These are phyloP conservation scores for Epichloe elymi DNA, from an alignment of 2,329 filamentous ascomycete genomes.

Conservation along the genomic window DNA sequence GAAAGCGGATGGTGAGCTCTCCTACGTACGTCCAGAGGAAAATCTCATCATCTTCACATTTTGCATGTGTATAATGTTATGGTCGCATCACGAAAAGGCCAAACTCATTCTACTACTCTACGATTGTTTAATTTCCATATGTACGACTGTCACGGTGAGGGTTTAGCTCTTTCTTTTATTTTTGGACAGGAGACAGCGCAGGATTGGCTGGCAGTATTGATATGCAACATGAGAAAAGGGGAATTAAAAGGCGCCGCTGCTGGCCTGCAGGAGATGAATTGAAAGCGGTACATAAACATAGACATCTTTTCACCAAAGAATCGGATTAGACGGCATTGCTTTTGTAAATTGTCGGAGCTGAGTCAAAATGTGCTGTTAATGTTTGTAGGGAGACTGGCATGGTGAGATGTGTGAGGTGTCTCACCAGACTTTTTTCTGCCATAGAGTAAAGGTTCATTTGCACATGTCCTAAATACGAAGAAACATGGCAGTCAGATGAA, in stretches of 20 bases:
- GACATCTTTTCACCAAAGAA: background rate
- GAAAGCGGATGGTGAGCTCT: background rate
- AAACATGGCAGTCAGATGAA: too few relatives aligned
- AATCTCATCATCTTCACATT: background rate
- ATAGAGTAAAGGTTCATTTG: too few relatives aligned
- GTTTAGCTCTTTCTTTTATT: background rate
- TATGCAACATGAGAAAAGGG: conserved; percentile 1
- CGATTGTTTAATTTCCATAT: conserved; percentile 15
- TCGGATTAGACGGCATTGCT: conserved; percentile 2
- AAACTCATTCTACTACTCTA: conserved; percentile 9
- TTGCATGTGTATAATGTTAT: background rate
- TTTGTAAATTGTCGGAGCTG: background rate
- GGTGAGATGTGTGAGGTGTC: too few relatives aligned
- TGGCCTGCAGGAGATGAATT: background rate
- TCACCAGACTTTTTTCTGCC: too few relatives aligned
- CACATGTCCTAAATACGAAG: too few relatives aligned
- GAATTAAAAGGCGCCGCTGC: background rate
- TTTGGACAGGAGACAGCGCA: background rate
- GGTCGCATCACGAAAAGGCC: background rate
- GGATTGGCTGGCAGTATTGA: conserved; percentile 1
- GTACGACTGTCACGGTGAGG: conserved; percentile 5
- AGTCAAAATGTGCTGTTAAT: too few relatives aligned
- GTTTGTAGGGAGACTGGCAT: too few relatives aligned
- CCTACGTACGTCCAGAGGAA: background rate
- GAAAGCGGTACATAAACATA: background rate